Evolutionary conservation across 768 basidiomycete genomes (phyloP).

Genomic region (Clitopilus passeckerianus): DNA sequence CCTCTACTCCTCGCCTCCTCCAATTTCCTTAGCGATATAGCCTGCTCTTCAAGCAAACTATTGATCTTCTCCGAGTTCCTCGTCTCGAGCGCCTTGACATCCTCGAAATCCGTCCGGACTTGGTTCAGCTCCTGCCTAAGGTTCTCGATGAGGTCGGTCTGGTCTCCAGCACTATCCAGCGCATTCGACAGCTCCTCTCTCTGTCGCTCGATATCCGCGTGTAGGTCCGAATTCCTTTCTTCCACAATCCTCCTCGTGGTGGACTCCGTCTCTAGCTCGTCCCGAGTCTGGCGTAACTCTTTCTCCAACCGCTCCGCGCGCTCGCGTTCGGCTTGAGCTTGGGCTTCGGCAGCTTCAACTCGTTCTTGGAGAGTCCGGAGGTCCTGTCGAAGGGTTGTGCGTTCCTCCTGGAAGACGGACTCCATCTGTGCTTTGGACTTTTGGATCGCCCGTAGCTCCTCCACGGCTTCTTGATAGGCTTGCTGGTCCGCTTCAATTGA

Average conservation of each 20-base stretch:
- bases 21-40: conserved; percentile 60
- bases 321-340: conserved; percentile 39
- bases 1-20: conserved; percentile 73
- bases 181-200: conserved; percentile 50
- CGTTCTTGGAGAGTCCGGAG: conserved; percentile 46
- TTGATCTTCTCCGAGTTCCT: conserved; percentile 60
- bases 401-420: conserved; percentile 52
- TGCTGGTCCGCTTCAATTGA: conserved; percentile 72
- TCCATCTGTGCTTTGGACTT: conserved; percentile 57
- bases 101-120: conserved; percentile 58
- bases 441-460: conserved; percentile 58
- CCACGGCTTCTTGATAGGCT: conserved; percentile 65
- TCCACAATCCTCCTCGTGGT: conserved; percentile 61
- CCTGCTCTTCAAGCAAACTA: conserved; percentile 70
- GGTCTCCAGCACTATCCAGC: conserved; percentile 65
- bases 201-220: conserved; percentile 50
- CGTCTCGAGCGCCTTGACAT: conserved; percentile 62
- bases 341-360: conserved; percentile 33
- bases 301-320: conserved; percentile 55
- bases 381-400: conserved; percentile 49
- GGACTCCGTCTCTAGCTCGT: conserved; percentile 60
- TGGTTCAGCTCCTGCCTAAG: conserved; percentile 61
- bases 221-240: conserved; percentile 54
- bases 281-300: conserved; percentile 56
- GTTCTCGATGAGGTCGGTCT: conserved; percentile 51